Evolutionary conservation across 169 alveolate species (phyloP).

Genomic region (Perkinsus chesapeaki): DNA sequence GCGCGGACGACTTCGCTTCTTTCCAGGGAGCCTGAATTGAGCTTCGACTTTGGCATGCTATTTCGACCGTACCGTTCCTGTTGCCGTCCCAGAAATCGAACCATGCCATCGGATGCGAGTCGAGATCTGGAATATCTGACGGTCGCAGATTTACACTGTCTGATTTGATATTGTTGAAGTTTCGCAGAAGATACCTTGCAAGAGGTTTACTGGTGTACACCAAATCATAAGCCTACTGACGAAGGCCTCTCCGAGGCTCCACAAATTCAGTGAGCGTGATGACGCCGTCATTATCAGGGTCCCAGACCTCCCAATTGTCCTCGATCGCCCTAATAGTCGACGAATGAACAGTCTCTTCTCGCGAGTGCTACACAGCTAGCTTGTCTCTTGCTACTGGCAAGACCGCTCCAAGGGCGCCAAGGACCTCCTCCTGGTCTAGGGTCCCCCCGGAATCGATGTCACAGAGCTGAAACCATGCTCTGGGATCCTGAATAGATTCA

Average conservation of each 20-base stretch:
- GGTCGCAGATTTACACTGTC: not conserved
- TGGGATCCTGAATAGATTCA: not conserved
- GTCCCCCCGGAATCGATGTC: not conserved
- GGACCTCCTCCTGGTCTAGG: not conserved
- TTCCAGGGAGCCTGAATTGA: not conserved
- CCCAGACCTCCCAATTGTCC: not conserved
- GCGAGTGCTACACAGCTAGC: not conserved
- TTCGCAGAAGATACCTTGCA: not conserved
- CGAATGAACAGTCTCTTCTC: not conserved
- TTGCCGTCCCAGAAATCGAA: not conserved
- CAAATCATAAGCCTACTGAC: not conserved
- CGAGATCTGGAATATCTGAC: not conserved
- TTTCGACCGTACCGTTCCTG: not conserved
- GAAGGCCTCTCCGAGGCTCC: not conserved
- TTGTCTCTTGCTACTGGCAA: not conserved
- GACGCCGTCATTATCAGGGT: not conserved
- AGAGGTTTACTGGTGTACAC: no score
- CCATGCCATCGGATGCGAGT: not conserved
- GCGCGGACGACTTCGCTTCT: not conserved
- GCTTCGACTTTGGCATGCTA: not conserved
- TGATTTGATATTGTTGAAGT: not conserved
- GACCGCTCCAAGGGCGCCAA: not conserved
- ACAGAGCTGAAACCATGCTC: not conserved
- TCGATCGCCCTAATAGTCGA: not conserved
- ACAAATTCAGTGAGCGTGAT: not conserved